Conservation (phyloP, 2,329 filamentous ascomycete genomes). For the Dothiorella sarmentorum region DNA sequence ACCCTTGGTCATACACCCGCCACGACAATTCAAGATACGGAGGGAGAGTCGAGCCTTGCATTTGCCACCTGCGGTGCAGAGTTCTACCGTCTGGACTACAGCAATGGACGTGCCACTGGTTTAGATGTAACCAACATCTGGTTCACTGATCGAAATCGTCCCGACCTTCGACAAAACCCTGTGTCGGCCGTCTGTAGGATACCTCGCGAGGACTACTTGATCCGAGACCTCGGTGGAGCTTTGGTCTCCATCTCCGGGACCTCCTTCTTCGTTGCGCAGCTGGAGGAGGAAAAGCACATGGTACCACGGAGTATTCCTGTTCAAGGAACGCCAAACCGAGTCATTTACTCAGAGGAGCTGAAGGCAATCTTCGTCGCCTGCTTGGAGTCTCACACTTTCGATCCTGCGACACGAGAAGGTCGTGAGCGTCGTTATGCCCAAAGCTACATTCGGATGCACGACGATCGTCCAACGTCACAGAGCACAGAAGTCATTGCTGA, state of each 20-base stretch:
- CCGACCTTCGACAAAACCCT: constrained; percentile 30
- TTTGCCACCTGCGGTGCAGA: constrained; percentile 40
- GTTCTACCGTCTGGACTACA: constrained; percentile 33
- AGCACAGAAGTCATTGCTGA: constrained; percentile 40
- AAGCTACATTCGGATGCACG: constrained; percentile 12
- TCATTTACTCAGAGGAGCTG: constrained; percentile 39
- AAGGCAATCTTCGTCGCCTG: constrained; percentile 8
- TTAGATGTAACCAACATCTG: constrained; percentile 36
- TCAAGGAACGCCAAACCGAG: constrained; percentile 40
- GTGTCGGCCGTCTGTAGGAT: constrained; percentile 34
- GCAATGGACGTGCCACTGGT: constrained; percentile 1
- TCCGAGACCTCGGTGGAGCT: constrained; percentile 41
- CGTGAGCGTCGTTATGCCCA: neutral
- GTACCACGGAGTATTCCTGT: constrained; percentile 41
- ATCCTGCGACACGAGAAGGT: neutral
- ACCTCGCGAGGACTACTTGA: constrained; percentile 32
- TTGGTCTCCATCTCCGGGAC: constrained; percentile 48
- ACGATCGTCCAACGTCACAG: neutral
- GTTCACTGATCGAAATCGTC: constrained; percentile 32
- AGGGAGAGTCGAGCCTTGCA: constrained; percentile 27
- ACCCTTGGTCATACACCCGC: constrained; percentile 14
- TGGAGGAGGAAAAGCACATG: constrained; percentile 42
- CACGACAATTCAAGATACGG: constrained; percentile 18
- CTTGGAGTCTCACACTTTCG: neutral
- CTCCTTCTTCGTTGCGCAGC: constrained; percentile 46